Conservation (phyloP, 306 rosid species). For the Comarum palustre region DNA sequence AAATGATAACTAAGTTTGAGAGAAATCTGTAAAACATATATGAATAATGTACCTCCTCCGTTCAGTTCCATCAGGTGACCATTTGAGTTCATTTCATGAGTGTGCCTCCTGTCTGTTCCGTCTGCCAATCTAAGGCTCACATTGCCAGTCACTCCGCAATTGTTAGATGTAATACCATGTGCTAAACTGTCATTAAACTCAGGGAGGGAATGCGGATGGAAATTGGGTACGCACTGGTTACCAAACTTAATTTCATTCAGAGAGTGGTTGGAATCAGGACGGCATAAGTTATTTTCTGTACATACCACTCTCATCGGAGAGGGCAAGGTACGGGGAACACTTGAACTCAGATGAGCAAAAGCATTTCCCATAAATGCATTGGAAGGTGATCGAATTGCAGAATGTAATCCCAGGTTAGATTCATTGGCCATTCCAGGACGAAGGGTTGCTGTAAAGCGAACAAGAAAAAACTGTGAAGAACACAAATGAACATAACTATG, state of each 20-base stretch:
- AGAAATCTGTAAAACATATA: background rate
- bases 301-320: slow-evolving; percentile 45
- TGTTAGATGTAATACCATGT: slow-evolving; percentile 46
- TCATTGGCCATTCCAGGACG: slow-evolving; percentile 56
- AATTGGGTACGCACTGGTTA: slow-evolving; percentile 38
- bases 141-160: slow-evolving; percentile 40
- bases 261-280: slow-evolving; percentile 37
- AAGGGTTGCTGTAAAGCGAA: slow-evolving; percentile 32
- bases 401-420: slow-evolving; percentile 48
- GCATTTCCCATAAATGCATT: slow-evolving; percentile 41
- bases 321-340: slow-evolving; percentile 40
- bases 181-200: slow-evolving; percentile 57
- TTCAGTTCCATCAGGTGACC: slow-evolving; percentile 54
- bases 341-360: slow-evolving; percentile 42
- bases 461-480: slow-evolving; percentile 23
- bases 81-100: slow-evolving; percentile 42
- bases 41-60: slow-evolving; percentile 51
- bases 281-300: slow-evolving; percentile 36
- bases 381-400: slow-evolving; percentile 37
- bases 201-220: slow-evolving; percentile 73
- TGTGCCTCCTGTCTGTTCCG: slow-evolving; percentile 48
- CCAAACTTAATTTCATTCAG: slow-evolving; percentile 43
- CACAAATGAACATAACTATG: slow-evolving; percentile 22
- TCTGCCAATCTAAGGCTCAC: slow-evolving; percentile 49
- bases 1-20: background rate